Conservation (phyloP, 179 eudicot species). For the Sideroxylon spinosum region DNA sequence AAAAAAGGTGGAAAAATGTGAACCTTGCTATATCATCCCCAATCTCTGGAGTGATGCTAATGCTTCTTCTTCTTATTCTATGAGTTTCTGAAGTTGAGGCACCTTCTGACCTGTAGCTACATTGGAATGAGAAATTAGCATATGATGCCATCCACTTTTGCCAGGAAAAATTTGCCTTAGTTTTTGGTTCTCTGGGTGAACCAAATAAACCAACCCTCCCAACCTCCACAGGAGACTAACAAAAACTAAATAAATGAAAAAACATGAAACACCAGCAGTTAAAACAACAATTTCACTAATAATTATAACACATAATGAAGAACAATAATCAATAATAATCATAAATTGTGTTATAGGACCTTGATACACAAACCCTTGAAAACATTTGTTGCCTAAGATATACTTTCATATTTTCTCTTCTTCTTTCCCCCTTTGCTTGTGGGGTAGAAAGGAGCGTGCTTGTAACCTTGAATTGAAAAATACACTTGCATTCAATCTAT, state of each 20-base stretch:
- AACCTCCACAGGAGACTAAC: too few species aligned
- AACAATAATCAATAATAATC: not conserved
- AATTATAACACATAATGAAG: not conserved
- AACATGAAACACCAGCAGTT: not conserved
- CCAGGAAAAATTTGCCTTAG: not conserved
- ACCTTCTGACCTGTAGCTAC: slow-evolving; percentile 68
- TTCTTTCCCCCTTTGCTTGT: not conserved
- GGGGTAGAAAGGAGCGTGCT: not conserved
- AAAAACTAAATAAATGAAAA: not conserved
- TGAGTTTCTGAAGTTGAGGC: slow-evolving; percentile 67
- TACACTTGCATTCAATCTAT: not conserved
- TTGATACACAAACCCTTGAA: not conserved
- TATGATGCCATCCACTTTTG: not conserved
- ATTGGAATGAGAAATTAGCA: not conserved
- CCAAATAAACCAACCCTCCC: not conserved
- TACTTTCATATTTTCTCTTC: not conserved
- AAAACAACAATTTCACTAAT: not conserved
- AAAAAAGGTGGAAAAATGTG: slow-evolving; percentile 14
- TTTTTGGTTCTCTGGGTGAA: not conserved
- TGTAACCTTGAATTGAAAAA: not conserved
- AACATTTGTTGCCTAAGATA: not conserved
- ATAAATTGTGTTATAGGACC: not conserved
- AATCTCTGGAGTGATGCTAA: slow-evolving; percentile 96
- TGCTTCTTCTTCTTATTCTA: slow-evolving; percentile 85
- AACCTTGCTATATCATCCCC: slow-evolving; percentile 99